Percentiles rank a stretch among this genome's conserved stretches.
phyloP scores from a whole-genome alignment of 352 stramenopile genomes.

The Phytophthora pluvialis region DNA sequence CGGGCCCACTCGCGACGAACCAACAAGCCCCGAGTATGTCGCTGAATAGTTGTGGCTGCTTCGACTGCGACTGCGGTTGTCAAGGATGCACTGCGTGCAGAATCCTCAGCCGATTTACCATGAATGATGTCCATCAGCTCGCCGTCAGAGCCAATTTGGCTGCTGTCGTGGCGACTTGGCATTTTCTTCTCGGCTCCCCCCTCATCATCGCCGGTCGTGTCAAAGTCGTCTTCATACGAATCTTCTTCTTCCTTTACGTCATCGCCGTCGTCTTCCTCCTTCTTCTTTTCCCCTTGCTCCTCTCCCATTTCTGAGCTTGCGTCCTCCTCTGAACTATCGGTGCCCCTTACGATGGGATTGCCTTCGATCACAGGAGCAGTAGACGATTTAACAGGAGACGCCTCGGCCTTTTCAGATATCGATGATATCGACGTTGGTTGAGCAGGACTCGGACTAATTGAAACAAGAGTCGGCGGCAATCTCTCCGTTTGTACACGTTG shows the following conservation, averaged over 20 bases:
- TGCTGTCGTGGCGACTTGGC: slow-evolving; percentile 10
- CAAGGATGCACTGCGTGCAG: neutral
- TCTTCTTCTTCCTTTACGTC: slow-evolving; percentile 29
- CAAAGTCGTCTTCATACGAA: slow-evolving; percentile 59
- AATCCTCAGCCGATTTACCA: slow-evolving; percentile 10
- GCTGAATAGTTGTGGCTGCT: slow-evolving; percentile 40
- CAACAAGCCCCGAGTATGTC: slow-evolving; percentile 26
- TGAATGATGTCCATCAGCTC: slow-evolving; percentile 58
- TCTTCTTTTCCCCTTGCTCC: neutral
- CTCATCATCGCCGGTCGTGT: slow-evolving; percentile 24
- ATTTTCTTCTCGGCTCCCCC: slow-evolving; percentile 15
- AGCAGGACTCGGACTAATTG: neutral
- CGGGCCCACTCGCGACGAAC: slow-evolving; percentile 2
- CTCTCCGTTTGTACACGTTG: slow-evolving; percentile 13
- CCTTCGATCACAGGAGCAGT: neutral
- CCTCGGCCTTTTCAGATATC: neutral
- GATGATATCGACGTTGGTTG: neutral
- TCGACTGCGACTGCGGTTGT: slow-evolving; percentile 8
- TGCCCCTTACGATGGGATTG: neutral
- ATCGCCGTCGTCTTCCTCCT: neutral
- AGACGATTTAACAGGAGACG: neutral
- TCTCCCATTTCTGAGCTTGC: neutral
- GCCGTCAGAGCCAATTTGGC: slow-evolving; percentile 31
- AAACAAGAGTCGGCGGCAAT: slow-evolving; percentile 5
- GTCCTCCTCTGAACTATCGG: neutral